Percentiles rank a stretch among this genome's conserved stretches.
Evolutionary conservation across 345 rosid genomes (phyloP).

Genomic region (Aquilaria malaccensis): DNA sequence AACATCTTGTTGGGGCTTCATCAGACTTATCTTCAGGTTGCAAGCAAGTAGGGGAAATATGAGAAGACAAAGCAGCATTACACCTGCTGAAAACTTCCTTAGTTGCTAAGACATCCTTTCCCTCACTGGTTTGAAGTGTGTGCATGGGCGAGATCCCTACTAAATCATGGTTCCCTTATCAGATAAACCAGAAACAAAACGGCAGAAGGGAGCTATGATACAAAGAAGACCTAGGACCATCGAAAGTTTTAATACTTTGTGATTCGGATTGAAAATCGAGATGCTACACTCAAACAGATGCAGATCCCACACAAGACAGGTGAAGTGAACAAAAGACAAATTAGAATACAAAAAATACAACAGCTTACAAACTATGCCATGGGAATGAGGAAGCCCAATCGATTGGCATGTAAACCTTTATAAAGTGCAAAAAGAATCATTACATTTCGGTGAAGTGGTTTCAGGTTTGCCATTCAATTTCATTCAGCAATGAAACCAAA

Average conservation of each 20-base stretch:
- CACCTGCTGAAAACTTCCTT: conserved; percentile 1
- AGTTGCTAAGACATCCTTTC: conserved; percentile 9
- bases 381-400: too few relatives aligned
- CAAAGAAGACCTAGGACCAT: too few relatives aligned
- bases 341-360: background rate
- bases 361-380: too few relatives aligned
- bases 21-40: conserved; percentile 8
- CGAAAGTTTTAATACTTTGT: too few relatives aligned
- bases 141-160: conserved; percentile 14
- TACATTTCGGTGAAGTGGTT: too few relatives aligned
- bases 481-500: too few relatives aligned
- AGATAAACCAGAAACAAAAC: background rate
- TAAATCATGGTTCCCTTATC: conserved; percentile 1
- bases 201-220: background rate
- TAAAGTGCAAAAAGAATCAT: too few relatives aligned
- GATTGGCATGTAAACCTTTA: too few relatives aligned
- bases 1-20: conserved; percentile 3
- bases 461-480: too few relatives aligned
- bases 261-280: too few relatives aligned
- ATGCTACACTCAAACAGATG: too few relatives aligned
- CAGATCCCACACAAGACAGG: too few relatives aligned
- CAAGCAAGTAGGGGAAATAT: conserved; percentile 9
- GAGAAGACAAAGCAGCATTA: conserved; percentile 13
- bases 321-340: background rate
- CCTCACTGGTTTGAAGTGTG: conserved; percentile 7